Evolutionary conservation across 2,329 filamentous ascomycete species (phyloP).

Genomic region (Thelonectria discophora): DNA sequence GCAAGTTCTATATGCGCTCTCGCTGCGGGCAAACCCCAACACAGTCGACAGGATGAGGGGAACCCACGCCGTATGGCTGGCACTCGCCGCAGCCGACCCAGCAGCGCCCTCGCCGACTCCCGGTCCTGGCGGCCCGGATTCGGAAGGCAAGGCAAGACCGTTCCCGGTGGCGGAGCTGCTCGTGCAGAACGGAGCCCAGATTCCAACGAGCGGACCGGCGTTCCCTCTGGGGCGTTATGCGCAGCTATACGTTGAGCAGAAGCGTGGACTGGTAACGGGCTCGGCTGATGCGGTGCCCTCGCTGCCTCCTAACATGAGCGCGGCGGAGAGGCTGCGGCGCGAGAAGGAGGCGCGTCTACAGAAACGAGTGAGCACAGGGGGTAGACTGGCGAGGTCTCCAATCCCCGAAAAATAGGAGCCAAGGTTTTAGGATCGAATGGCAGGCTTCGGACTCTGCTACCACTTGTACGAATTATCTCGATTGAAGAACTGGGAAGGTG

Average conservation of each 20-base stretch:
- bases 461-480: constrained; percentile 45
- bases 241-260: constrained; percentile 86
- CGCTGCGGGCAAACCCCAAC: constrained; percentile 88
- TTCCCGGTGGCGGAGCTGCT: constrained; percentile 93
- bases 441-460: constrained; percentile 50
- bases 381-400: constrained; percentile 72
- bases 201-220: constrained; percentile 77
- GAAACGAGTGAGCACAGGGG: constrained; percentile 82
- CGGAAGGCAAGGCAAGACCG: constrained; percentile 65
- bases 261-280: constrained; percentile 59
- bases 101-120: constrained; percentile 72
- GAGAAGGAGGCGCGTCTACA: constrained; percentile 76
- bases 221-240: constrained; percentile 86
- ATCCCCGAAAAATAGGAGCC: constrained; percentile 69
- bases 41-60: constrained; percentile 84
- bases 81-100: constrained; percentile 90
- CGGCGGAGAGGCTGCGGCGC: constrained; percentile 61
- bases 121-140: constrained; percentile 51
- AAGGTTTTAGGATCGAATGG: constrained; percentile 51
- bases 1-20: constrained; percentile 89
- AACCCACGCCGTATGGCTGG: constrained; percentile 89
- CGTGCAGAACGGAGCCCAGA: constrained; percentile 91
- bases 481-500: constrained; percentile 36
- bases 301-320: constrained; percentile 59
- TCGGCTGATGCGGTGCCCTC: constrained; percentile 69